Percentiles rank a stretch among this genome's conserved stretches.
These are phyloP conservation scores for Globisporangium nagaii DNA, from an alignment of 352 stramenopile genomes.

Conservation along the genomic window DNA sequence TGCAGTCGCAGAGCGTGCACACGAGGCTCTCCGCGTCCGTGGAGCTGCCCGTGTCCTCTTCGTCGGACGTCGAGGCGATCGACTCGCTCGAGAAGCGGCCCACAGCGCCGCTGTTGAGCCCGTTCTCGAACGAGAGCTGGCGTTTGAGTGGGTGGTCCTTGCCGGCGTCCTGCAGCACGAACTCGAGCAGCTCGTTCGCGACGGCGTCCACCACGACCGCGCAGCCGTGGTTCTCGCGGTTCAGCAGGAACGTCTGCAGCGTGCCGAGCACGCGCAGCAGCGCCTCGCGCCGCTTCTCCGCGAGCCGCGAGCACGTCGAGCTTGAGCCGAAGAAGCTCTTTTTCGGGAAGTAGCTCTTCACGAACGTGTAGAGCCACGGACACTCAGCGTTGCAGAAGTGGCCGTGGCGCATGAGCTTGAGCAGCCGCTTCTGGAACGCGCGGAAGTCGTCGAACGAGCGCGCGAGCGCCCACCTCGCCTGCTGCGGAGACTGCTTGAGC, in stretches of 20 bases:
- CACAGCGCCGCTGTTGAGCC: background rate
- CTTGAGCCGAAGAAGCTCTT: conserved; percentile 8
- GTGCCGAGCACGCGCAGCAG: conserved; percentile 24
- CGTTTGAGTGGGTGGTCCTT: conserved; percentile 4
- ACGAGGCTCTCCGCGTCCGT: conserved; percentile 1
- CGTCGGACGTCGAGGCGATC: conserved; percentile 12
- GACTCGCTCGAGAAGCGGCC: conserved; percentile 10
- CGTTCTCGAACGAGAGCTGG: background rate
- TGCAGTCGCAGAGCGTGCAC: conserved; percentile 11
- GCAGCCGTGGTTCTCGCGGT: conserved; percentile 30
- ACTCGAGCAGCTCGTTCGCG: conserved; percentile 19
- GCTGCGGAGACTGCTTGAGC: background rate
- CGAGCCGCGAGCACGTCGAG: background rate
- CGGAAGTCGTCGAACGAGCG: conserved; percentile 22
- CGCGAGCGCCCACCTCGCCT: background rate
- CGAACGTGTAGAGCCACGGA: conserved; percentile 31
- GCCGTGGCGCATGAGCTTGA: conserved; percentile 23
- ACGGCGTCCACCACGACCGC: conserved; percentile 26
- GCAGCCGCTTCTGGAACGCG: conserved; percentile 27
- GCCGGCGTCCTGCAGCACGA: conserved; percentile 6
- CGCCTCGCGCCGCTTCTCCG: conserved; percentile 14
- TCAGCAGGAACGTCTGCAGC: conserved; percentile 32
- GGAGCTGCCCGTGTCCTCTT: conserved; percentile 11
- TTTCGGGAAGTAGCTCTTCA: conserved; percentile 44
- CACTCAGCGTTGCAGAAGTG: conserved; percentile 37